Conservation (phyloP, 768 basidiomycete species). For the Naganishia kalamii region DNA sequence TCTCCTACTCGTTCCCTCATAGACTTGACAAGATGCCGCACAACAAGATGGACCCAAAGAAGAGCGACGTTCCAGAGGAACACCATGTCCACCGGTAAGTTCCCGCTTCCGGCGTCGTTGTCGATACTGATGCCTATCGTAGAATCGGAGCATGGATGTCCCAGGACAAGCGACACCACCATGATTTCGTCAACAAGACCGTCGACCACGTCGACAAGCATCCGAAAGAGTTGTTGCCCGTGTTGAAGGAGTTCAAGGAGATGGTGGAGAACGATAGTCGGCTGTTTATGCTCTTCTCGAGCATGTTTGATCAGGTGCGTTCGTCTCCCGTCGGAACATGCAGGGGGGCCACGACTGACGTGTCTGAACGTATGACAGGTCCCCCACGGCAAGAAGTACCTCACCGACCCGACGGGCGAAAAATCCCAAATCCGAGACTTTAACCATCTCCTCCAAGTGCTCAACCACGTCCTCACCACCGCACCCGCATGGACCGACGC, state of each 20-base stretch:
- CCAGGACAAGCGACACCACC: constrained; percentile 44
- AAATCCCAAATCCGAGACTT: constrained; percentile 49
- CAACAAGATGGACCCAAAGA: constrained; percentile 24
- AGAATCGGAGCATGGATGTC: constrained; percentile 40
- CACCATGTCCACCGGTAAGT: constrained; percentile 37
- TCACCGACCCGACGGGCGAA: constrained; percentile 38
- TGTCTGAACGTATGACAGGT: constrained; percentile 24
- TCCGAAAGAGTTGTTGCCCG: constrained; percentile 39
- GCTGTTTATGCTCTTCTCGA: constrained; percentile 43
- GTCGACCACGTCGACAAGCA: constrained; percentile 42
- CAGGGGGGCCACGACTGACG: not conserved
- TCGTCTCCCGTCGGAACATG: not conserved
- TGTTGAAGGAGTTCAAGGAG: constrained; percentile 44
- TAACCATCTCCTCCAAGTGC: constrained; percentile 47
- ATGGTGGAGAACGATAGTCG: constrained; percentile 42
- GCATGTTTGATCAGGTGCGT: constrained; percentile 44
- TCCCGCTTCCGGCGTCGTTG: not conserved
- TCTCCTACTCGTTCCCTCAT: too few species aligned
- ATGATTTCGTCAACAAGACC: constrained; percentile 37
- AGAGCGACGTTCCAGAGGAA: constrained; percentile 34
- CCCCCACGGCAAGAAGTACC: constrained; percentile 38
- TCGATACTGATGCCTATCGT: not conserved
- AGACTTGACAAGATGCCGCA: not conserved
- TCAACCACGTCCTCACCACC: constrained; percentile 51
- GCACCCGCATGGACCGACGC: constrained; percentile 50